A percentile compares a stretch with the other conserved stretches of the same genome.
Conservation (phyloP, 345 rosid species). For the Gossypium raimondii region DNA sequence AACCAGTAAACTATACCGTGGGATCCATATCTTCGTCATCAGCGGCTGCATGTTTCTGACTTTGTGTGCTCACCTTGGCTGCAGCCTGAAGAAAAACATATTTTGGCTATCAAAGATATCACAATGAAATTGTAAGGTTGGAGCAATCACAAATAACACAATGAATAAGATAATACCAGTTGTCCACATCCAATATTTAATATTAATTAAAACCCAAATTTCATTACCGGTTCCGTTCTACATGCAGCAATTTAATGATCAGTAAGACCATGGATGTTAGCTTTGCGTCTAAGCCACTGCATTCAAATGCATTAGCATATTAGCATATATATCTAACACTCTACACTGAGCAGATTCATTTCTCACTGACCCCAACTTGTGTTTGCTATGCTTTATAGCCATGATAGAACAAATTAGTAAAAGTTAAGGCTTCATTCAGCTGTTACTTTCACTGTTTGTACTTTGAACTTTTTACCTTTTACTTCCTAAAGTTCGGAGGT, state of each 20-base stretch:
- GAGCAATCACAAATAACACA: not conserved
- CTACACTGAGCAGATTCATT: too few species aligned
- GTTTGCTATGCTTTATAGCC: too few species aligned
- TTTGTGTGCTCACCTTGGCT: conserved; percentile 32
- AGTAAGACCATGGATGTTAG: not conserved
- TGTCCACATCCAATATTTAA: not conserved
- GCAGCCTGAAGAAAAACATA: conserved; percentile 31
- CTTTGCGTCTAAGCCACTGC: too few species aligned
- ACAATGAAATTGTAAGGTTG: not conserved
- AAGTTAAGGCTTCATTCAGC: not conserved
- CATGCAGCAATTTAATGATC: too few species aligned
- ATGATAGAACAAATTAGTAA: not conserved
- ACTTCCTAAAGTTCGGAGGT: not conserved
- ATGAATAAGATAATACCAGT: not conserved
- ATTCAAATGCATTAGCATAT: too few species aligned
- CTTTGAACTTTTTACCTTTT: not conserved
- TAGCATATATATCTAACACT: too few species aligned
- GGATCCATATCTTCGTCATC: conserved; percentile 99
- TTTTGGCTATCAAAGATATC: not conserved
- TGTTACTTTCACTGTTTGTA: not conserved
- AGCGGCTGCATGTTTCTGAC: conserved; percentile 43
- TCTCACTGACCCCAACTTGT: too few species aligned
- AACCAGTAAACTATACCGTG: conserved; percentile 39
- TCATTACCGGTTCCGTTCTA: too few species aligned
- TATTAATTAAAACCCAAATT: not conserved